Evolutionary conservation across 2,329 filamentous ascomycete species (phyloP), one percentile per base, ranked within the genome.

Genomic region (Hymenoscyphus fraxineus): DNA sequence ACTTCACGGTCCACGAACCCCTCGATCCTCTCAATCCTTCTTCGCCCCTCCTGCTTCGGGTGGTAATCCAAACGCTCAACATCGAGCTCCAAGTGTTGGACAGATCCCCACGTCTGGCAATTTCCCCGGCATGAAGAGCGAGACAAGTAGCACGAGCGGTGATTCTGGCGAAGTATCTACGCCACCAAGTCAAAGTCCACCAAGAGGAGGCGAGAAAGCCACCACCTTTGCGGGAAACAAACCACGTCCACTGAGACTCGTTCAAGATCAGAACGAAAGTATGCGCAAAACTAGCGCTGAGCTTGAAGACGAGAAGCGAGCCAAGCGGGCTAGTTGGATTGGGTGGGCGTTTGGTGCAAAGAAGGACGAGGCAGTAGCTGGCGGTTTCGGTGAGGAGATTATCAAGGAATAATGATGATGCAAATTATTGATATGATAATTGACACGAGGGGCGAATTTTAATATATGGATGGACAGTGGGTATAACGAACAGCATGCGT

Each of bases 171-270:
- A 83, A n/a, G 81, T 84, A 10, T 81, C 81, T 73, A 85, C 82
- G 27, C 83, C 84, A 16, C 73, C 76, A 2, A 79, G 73, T 68
- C 76, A 77, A 60, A 87, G 78, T 69, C 85, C 85, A 35, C 86
- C 86, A 16, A 80, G 85, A 12, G 75, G 76, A 58, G 22, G 19
- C 3, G 73, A 87, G 72, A 85, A 85, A 76, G 79, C 80, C 65
- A 85, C 82, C 44, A 86, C 83, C 1, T 85, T 85, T 63, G 85
- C 84, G 3, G 86, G 86, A 56, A 89, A 88, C 73, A 95, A 95
- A 77, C 88, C 96, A 65, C 85, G 93, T 41, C 94, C 94, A 6
- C 80, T 99, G 69, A 85, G 94, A 16, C 82, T 99, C 38, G 93
- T 98, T 58, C 91, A 95, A 77, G 92, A 96, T 78, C 89, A 89